Evolutionary conservation across 768 basidiomycete genomes (phyloP).

Genomic region (Sarcomyxa edulis): DNA sequence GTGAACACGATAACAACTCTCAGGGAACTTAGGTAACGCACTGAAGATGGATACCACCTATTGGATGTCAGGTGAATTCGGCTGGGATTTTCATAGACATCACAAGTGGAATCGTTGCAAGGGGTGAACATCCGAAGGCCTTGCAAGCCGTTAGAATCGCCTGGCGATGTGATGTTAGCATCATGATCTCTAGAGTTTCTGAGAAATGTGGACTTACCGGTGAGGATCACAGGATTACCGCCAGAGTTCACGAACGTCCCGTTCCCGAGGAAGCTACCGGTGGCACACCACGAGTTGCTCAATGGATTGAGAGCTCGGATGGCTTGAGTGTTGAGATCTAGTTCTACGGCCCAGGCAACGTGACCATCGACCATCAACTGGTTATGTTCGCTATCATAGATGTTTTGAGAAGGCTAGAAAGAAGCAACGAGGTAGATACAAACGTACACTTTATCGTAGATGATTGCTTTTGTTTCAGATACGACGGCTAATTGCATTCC

Average conservation of each 20-base stretch:
- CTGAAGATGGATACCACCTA: slow-evolving; percentile 37
- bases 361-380: slow-evolving; percentile 35
- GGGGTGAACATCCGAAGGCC: slow-evolving; percentile 32
- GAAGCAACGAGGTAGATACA: too few species aligned
- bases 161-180: neutral
- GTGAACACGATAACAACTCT: neutral
- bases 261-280: slow-evolving; percentile 34
- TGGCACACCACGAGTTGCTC: slow-evolving; percentile 39
- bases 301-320: slow-evolving; percentile 27
- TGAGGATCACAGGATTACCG: slow-evolving; percentile 8
- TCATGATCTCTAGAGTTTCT: neutral
- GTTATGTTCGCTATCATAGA: slow-evolving; percentile 27
- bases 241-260: slow-evolving; percentile 30
- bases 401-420: neutral
- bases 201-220: slow-evolving; percentile 5
- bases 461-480: slow-evolving; percentile 17
- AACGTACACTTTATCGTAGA: slow-evolving; percentile 18
- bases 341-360: slow-evolving; percentile 40
- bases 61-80: slow-evolving; percentile 27
- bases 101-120: slow-evolving; percentile 28
- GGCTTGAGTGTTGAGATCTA: slow-evolving; percentile 33
- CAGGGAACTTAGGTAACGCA: slow-evolving; percentile 14
- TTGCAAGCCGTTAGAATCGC: slow-evolving; percentile 25
- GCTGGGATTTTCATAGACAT: slow-evolving; percentile 28
- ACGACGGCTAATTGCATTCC: slow-evolving; percentile 15